These are phyloP conservation scores for Pythium rhizo-oryzae DNA, from an alignment of 352 stramenopile genomes.

Conservation along the genomic window DNA sequence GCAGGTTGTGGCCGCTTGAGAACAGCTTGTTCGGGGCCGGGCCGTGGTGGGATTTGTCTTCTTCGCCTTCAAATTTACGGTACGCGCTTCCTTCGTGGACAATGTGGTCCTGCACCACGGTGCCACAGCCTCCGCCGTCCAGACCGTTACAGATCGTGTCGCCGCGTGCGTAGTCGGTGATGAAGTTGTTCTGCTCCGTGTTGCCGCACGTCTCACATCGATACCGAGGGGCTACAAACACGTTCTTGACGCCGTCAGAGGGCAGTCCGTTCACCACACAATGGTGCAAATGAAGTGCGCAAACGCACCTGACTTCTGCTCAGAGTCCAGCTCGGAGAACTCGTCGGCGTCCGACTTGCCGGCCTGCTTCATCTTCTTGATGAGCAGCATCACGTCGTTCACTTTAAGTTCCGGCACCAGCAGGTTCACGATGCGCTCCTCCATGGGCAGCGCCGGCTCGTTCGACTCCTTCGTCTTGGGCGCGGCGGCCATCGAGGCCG, in stretches of 20 bases:
- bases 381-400: constrained; percentile 86
- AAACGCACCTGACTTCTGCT: constrained; percentile 80
- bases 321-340: constrained; percentile 84
- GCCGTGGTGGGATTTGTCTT: constrained; percentile 97
- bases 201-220: constrained; percentile 88
- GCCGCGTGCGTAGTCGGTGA: constrained; percentile 87
- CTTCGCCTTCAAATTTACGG: constrained; percentile 97
- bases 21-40: constrained; percentile 95
- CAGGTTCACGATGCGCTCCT: constrained; percentile 88
- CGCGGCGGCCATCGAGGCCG: constrained; percentile 27
- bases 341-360: constrained; percentile 89
- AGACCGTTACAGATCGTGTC: constrained; percentile 89
- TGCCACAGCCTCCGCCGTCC: constrained; percentile 92
- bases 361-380: constrained; percentile 90
- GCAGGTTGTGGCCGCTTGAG: constrained; percentile 95
- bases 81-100: constrained; percentile 96
- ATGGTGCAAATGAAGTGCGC: neutral
- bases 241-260: neutral
- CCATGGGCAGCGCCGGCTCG: constrained; percentile 76
- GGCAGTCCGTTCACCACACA: constrained; percentile 11
- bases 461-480: constrained; percentile 44
- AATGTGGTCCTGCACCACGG: constrained; percentile 94
- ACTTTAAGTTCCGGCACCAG: constrained; percentile 86
- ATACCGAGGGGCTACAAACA: constrained; percentile 65
- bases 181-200: constrained; percentile 90